Base-by-base conservation (phyloP, 371 early-diverging fungal genomes). In the Zancudomyces culisetae region DNA sequence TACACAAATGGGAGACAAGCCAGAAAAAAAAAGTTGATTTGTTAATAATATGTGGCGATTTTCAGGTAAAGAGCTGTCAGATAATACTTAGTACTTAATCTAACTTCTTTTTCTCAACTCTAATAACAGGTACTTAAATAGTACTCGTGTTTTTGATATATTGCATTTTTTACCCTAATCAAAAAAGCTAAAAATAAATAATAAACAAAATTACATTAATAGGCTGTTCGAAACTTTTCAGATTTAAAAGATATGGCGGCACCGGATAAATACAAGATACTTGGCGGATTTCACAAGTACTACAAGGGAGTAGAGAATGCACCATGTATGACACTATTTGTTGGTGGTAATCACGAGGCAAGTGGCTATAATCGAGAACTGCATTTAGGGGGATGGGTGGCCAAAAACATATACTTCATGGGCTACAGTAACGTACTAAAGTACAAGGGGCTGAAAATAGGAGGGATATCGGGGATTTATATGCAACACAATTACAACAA, bases 281-380 rank as follows among this genome's bases (percentile, higher is more conserved):
- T 96, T 15, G 95, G 93, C 10, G 74, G 71, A 3, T 98, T 98
- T 64, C 72, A 83, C 74, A 71, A 90, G 47, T 98, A 96, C 55
- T 96, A 95, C 66, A 76, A 78, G 3, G 92, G 92, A n/a, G 67
- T 76, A 53, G 68, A 64, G 27, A 63, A 52, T 21, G 90, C 90
- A 24, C 93, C 92, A 1, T 64, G 81, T 39, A 85, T 83, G 0
- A 95, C 97, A 1, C 56, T 98, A 1, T 90, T 96, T 61, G 79
- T 98, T 53, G 98, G 98, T 3, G 98, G 98, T 18, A 98, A 98
- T 63, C 98, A 98, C 59, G 98, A 98, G 68, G 87, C 93, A 0
- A 81, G 83, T 30, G 85, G 81, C 58, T 88, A 92, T 59, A 62
- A 93, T 28, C 83, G 83, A 75, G 97, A 98, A 68, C 69, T 96